A percentile compares a stretch with the other conserved stretches of the same genome.
Evolutionary conservation across 192 early-diverging fungal genomes (phyloP).

Genomic region (Coemansia sp.): DNA sequence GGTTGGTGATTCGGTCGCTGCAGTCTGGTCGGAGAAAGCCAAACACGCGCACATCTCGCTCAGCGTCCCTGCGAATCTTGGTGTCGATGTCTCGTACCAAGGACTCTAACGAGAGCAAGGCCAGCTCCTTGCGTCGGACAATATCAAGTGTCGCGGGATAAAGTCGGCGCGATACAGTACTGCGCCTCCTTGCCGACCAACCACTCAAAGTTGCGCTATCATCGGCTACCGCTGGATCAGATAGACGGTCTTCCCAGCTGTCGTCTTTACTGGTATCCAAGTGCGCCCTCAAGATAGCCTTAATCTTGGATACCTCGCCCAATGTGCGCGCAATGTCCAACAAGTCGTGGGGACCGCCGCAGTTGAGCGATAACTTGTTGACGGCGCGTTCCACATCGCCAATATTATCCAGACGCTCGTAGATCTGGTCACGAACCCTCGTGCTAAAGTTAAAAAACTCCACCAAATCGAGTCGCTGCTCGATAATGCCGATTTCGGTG

Average conservation of each 20-base stretch:
- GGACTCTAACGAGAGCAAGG: constrained; percentile 49
- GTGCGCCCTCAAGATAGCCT: constrained; percentile 43
- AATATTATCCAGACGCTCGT: constrained; percentile 61
- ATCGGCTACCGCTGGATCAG: not conserved
- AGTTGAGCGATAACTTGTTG: constrained; percentile 69
- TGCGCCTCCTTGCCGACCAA: not conserved
- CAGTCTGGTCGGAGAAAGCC: constrained; percentile 60
- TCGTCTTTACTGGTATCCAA: not conserved
- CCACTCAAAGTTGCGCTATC: not conserved
- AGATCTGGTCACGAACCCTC: constrained; percentile 51
- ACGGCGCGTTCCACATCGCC: constrained; percentile 71
- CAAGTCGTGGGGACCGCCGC: constrained; percentile 65
- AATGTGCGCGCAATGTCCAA: constrained; percentile 64
- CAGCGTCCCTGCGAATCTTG: constrained; percentile 57
- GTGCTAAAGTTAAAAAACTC: constrained; percentile 65
- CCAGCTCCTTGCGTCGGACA: constrained; percentile 30
- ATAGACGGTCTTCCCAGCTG: not conserved
- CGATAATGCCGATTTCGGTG: constrained; percentile 65
- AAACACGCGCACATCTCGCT: constrained; percentile 49
- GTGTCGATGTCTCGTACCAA: constrained; percentile 45
- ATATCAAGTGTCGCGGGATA: constrained; percentile 11
- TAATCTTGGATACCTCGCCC: constrained; percentile 56
- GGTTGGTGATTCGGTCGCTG: constrained; percentile 30
- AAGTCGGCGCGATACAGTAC: not conserved
- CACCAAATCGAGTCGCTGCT: constrained; percentile 73